phyloP scores from a whole-genome alignment of 1,284 basidiomycete genomes.

The Cutaneotrichosporon arboriforme region DNA sequence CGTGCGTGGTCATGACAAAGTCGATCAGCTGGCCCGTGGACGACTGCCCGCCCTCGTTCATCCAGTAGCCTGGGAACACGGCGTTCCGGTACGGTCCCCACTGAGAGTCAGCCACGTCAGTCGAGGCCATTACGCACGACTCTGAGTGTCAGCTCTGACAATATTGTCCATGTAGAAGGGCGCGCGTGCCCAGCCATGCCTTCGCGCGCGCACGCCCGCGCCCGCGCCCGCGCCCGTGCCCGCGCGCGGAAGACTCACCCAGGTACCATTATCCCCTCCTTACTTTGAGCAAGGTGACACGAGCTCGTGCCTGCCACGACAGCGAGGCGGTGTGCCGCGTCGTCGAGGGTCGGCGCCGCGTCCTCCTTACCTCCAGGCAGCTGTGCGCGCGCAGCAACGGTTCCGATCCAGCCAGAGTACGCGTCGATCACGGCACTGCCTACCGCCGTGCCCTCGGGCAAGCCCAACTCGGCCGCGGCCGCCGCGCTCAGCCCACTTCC shows the following conservation, averaged over 20 bases:
- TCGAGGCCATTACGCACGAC: conserved; percentile 28
- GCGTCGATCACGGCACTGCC: conserved; percentile 95
- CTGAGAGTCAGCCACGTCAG: conserved; percentile 10
- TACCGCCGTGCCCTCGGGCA: conserved; percentile 83
- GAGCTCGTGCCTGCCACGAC: conserved; percentile 94
- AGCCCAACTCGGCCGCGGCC: conserved; percentile 78
- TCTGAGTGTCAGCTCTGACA: conserved; percentile 16
- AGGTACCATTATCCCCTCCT: conserved; percentile 74
- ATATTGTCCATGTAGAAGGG: too few relatives aligned
- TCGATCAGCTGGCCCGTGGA: conserved; percentile 98
- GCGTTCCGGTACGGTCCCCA: conserved; percentile 89
- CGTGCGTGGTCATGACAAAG: conserved; percentile 88
- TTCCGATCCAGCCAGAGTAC: conserved; percentile 99
- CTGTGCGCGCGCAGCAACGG: conserved; percentile 74
- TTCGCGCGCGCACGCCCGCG: too few relatives aligned
- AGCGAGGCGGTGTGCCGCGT: conserved; percentile 75
- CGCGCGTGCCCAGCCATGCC: too few relatives aligned
- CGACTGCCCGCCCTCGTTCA: conserved; percentile 98
- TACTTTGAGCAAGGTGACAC: conserved; percentile 83
- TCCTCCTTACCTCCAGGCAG: conserved; percentile 51
- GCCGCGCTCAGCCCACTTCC: conserved; percentile 72
- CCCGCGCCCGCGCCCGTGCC: background rate
- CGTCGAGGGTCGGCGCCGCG: conserved; percentile 57
- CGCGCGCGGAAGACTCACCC: conserved; percentile 50
- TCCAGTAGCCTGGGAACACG: conserved; percentile 92